These are phyloP conservation scores for Globisporangium parvum DNA, from an alignment of 352 stramenopile species.

Conservation along the genomic window DNA sequence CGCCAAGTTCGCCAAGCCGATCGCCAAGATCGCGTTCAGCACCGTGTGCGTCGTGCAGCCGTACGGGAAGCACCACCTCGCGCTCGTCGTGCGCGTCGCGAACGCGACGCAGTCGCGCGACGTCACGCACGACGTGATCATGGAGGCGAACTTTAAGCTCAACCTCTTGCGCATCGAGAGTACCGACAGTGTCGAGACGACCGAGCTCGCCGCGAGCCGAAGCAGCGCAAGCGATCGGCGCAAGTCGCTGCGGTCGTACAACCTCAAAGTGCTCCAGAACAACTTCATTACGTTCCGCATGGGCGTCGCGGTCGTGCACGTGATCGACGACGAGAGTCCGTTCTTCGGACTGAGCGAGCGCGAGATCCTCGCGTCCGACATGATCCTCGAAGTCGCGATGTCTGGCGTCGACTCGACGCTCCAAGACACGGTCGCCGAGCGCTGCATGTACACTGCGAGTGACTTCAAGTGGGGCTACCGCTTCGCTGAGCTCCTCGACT, in stretches of 20 bases:
- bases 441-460: constrained; percentile 65
- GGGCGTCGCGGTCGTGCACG: constrained; percentile 69
- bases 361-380: constrained; percentile 57
- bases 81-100: constrained; percentile 71
- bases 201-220: constrained; percentile 13
- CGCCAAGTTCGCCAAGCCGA: constrained; percentile 75
- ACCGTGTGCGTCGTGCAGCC: constrained; percentile 73
- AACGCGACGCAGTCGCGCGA: constrained; percentile 79
- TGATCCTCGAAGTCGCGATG: constrained; percentile 74
- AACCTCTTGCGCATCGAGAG: constrained; percentile 74
- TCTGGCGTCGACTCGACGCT: constrained; percentile 78
- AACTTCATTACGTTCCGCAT: constrained; percentile 87
- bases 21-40: constrained; percentile 76
- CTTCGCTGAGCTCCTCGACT: constrained; percentile 69
- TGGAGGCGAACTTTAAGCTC: constrained; percentile 75
- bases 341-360: constrained; percentile 53
- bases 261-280: constrained; percentile 71
- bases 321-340: constrained; percentile 67
- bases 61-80: constrained; percentile 63
- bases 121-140: constrained; percentile 78
- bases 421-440: constrained; percentile 75
- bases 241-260: constrained; percentile 66
- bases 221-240: constrained; percentile 6
- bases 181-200: constrained; percentile 15
- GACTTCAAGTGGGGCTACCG: constrained; percentile 66